Base-by-base conservation (phyloP, 2,329 filamentous ascomycete species). In the Pseudopithomyces maydicus region DNA sequence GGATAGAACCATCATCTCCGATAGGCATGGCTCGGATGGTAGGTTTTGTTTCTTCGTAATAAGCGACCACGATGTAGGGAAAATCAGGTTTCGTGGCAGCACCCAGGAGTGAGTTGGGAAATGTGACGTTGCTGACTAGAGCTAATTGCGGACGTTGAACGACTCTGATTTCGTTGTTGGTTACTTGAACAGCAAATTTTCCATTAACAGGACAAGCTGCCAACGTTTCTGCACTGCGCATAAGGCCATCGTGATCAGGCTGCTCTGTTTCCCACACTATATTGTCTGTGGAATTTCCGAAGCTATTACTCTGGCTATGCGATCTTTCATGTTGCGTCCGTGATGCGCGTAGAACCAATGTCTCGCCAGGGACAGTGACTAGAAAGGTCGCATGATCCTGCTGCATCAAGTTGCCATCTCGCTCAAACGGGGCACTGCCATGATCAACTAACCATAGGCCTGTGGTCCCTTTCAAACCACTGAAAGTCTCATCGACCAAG, bases 361-460 rank as follows among this genome's bases (percentile, higher is more conserved):
- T 76, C 36, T 74, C 69, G 0, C 59, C 63, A 14, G 74, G 73
- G 19, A 73, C 64, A 5, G 77, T 75, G 12, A 80, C 58, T 2
- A 79, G 53, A 17, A 80, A 63, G 12, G 74, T 63, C 2, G 75
- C 68, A 14, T 72, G 71, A 15, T 75, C 71, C 20, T 70, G 62
- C 15, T 66, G 65, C 2, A 57, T 50, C 42, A 67, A 57, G 19
- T 54, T 63, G n/a, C 63, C 69, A 10, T 71, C 70, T 5, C 72
- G 64, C 1, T 67, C 64, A 2, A 69, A 55, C 3, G 61, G 56
- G 43, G 74, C 63, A 23, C 61, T 66, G 23, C 67, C 68, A 44
- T 70, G 50, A 45, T 73, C 67, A 2, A 80, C 41, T 1, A 74
- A 62, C 77, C 77, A 81, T 0, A 79, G 43, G 12, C 73, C 70